Evolutionary conservation across 352 stramenopile genomes (phyloP).

Genomic region (Phytophthora foliorum): DNA sequence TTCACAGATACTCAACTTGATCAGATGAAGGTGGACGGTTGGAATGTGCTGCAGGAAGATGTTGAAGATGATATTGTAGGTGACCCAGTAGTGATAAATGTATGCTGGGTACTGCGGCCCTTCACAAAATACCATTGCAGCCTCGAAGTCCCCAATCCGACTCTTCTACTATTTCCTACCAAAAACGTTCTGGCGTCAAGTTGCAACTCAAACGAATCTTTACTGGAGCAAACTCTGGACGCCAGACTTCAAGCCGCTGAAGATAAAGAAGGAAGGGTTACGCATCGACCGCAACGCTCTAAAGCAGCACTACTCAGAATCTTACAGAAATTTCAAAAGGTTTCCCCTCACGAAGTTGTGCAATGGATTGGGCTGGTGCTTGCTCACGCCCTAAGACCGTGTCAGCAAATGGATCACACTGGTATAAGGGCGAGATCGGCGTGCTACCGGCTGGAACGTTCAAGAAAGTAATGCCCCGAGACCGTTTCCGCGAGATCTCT

Average conservation of each 20-base stretch:
- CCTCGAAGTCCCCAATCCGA: background rate
- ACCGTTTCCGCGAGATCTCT: slow-evolving; percentile 14
- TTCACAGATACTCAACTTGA: slow-evolving; percentile 4
- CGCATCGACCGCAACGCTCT: background rate
- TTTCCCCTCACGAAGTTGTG: slow-evolving; percentile 12
- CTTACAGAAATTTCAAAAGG: background rate
- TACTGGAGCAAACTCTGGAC: slow-evolving; percentile 11
- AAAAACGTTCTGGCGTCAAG: slow-evolving; percentile 13
- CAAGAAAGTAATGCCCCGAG: slow-evolving; percentile 1
- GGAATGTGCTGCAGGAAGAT: slow-evolving; percentile 2
- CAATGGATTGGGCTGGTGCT: slow-evolving; percentile 20
- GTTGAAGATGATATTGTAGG: background rate
- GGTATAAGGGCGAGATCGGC: background rate
- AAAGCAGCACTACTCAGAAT: background rate
- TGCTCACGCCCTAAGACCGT: background rate
- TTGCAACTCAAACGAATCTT: slow-evolving; percentile 2
- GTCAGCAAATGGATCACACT: slow-evolving; percentile 10
- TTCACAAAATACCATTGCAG: background rate
- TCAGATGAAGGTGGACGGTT: slow-evolving; percentile 5
- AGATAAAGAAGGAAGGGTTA: background rate
- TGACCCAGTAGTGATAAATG: too few relatives aligned
- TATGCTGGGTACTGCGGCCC: slow-evolving; percentile 10
- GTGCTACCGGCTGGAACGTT: slow-evolving; percentile 7
- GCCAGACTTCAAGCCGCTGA: background rate
- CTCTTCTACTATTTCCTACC: slow-evolving; percentile 28